Conservation (phyloP, 2,329 filamentous ascomycete species). For the Neonectria hederae region DNA sequence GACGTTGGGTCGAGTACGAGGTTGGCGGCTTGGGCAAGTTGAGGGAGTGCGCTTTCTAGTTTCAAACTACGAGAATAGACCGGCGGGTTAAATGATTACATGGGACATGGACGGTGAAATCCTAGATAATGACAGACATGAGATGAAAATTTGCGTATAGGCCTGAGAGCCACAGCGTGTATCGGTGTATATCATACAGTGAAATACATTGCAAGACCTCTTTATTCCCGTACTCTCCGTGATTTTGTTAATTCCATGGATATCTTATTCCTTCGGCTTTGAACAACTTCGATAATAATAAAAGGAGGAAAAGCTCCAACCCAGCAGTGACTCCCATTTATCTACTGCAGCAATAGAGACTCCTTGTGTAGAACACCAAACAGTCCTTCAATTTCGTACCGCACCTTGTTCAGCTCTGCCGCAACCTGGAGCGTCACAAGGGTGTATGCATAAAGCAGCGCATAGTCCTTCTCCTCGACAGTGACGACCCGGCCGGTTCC, state of each 20-base stretch:
- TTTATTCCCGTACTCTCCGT: neutral
- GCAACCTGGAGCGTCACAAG: constrained; percentile 74
- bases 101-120: constrained; percentile 15
- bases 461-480: constrained; percentile 83
- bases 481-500: constrained; percentile 42
- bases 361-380: constrained; percentile 72
- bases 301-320: constrained; percentile 17
- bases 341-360: constrained; percentile 63
- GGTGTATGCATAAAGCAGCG: constrained; percentile 90
- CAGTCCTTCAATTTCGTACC: constrained; percentile 68
- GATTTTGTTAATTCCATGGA: neutral
- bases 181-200: neutral
- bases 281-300: neutral
- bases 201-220: neutral
- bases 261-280: neutral
- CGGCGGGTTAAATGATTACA: constrained; percentile 7
- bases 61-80: neutral
- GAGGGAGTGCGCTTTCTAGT: constrained; percentile 69
- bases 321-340: neutral
- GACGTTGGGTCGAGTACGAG: constrained; percentile 90
- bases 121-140: constrained; percentile 12
- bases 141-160: neutral
- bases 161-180: neutral
- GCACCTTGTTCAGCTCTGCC: constrained; percentile 69
- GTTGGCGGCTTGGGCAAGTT: constrained; percentile 69